Conservation (phyloP, 2,329 filamentous ascomycete species). For the Cladorrhinum sp. region DNA sequence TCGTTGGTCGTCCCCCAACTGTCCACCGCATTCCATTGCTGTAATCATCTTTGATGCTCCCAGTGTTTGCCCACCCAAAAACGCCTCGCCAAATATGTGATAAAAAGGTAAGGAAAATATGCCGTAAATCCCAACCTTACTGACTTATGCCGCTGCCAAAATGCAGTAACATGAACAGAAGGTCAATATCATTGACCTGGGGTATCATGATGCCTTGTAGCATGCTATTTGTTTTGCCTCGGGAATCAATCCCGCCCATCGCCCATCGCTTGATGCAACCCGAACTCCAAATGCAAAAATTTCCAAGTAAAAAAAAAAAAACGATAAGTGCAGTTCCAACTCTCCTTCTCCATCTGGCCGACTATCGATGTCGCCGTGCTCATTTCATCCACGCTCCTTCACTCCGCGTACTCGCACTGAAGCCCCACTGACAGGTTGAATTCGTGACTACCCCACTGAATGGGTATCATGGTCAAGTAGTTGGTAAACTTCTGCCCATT, state of each 20-base stretch:
- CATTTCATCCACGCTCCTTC: neutral
- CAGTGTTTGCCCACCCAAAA: neutral
- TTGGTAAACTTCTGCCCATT: constrained; percentile 79
- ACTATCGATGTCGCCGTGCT: neutral
- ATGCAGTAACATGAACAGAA: neutral
- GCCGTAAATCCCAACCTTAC: neutral
- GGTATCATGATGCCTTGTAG: constrained; percentile 15
- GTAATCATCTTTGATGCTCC: neutral
- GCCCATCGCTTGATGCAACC: constrained; percentile 7
- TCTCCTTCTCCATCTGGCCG: neutral
- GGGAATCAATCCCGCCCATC: neutral
- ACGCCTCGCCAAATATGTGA: neutral
- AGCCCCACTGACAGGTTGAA: constrained; percentile 78
- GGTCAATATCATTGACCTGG: neutral
- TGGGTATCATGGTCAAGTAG: constrained; percentile 78
- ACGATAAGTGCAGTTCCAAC: neutral
- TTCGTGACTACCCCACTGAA: constrained; percentile 62
- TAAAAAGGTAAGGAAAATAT: neutral
- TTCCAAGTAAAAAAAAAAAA: constrained; percentile 2
- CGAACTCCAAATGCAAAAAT: neutral
- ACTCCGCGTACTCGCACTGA: constrained; percentile 40
- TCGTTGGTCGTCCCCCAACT: neutral
- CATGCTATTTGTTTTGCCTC: neutral
- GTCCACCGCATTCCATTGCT: neutral
- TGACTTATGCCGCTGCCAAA: neutral